Conservation (phyloP, 148 eudicot species). For the Fagopyrum esculentum region DNA sequence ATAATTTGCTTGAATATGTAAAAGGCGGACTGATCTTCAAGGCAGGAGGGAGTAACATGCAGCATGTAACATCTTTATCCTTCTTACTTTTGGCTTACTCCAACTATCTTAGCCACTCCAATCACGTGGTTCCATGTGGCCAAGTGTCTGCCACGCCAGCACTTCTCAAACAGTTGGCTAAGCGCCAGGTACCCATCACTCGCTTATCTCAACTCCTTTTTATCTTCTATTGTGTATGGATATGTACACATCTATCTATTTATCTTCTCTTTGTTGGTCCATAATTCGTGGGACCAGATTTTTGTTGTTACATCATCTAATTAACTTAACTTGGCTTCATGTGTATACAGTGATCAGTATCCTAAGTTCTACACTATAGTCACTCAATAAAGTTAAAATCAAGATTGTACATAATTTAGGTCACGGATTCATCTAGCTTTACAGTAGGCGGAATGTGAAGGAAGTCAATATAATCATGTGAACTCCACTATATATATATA, state of each 20-base stretch:
- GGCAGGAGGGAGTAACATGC: constrained; percentile 97
- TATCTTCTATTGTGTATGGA: not conserved
- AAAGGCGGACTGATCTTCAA: constrained; percentile 85
- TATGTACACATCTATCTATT: not conserved
- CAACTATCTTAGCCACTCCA: constrained; percentile 87
- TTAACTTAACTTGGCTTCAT: not conserved
- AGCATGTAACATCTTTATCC: constrained; percentile 89
- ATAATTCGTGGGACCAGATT: not conserved
- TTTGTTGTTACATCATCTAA: not conserved
- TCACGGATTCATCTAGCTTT: not conserved
- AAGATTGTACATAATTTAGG: not conserved
- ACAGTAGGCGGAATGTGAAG: not conserved
- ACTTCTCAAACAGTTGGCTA: constrained; percentile 64
- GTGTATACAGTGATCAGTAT: not conserved
- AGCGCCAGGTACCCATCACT: constrained; percentile 61
- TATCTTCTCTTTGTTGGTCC: not conserved
- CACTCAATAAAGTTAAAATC: not conserved
- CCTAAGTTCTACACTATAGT: not conserved
- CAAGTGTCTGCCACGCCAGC: constrained; percentile 51
- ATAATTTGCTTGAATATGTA: not conserved
- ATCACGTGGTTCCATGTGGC: constrained; percentile 87
- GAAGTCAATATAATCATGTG: constrained; percentile 10
- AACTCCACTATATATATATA: not conserved
- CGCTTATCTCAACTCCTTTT: not conserved
- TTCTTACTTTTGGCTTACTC: constrained; percentile 81